Evolutionary conservation across 257 asterid species (phyloP).

Genomic region (Nicotiana attenuata): DNA sequence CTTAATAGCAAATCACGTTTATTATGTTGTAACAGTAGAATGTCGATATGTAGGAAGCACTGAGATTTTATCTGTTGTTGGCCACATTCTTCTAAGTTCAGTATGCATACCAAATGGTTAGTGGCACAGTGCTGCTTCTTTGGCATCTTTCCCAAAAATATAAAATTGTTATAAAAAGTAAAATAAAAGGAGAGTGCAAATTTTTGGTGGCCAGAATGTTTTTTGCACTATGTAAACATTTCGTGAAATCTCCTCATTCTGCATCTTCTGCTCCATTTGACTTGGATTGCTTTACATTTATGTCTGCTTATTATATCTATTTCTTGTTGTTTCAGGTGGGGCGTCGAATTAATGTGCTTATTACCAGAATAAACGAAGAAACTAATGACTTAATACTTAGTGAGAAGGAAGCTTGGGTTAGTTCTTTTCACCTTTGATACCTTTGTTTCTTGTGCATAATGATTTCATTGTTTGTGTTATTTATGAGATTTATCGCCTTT

Average conservation of each 20-base stretch:
- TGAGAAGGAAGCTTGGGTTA: slow-evolving; percentile 90
- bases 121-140: background rate
- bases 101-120: background rate
- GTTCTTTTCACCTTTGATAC: slow-evolving; percentile 26
- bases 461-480: slow-evolving; percentile 6
- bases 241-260: background rate
- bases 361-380: slow-evolving; percentile 78
- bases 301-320: background rate
- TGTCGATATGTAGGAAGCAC: background rate
- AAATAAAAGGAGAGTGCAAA: background rate
- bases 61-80: background rate
- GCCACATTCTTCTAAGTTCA: background rate
- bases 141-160: background rate
- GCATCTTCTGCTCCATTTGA: background rate
- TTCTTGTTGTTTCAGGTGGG: slow-evolving; percentile 61
- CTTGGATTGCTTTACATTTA: background rate
- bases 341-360: slow-evolving; percentile 58
- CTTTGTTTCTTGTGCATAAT: background rate
- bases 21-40: background rate
- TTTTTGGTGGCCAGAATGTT: background rate
- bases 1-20: background rate
- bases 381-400: slow-evolving; percentile 93
- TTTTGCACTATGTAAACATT: background rate
- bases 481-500: background rate
- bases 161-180: background rate